These are phyloP conservation scores for Castanea mollissima DNA, from an alignment of 306 rosid genomes.

Conservation along the genomic window DNA sequence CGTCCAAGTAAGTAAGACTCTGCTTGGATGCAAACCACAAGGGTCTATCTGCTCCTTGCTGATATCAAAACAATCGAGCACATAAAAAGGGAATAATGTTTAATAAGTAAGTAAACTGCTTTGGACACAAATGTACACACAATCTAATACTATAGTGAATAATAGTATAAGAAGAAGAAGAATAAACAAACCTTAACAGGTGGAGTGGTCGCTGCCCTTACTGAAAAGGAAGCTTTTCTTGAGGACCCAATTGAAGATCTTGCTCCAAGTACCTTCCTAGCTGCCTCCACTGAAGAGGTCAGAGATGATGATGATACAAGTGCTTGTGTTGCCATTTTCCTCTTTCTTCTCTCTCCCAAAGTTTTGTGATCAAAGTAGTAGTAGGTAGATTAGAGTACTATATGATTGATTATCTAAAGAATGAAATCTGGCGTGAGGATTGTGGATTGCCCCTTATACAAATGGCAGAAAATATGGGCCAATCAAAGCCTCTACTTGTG, in stretches of 20 bases:
- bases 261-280: constrained; percentile 54
- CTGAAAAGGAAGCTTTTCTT: constrained; percentile 61
- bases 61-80: constrained; percentile 24
- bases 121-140: neutral
- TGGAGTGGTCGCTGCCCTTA: constrained; percentile 71
- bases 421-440: neutral
- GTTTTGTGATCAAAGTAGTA: neutral
- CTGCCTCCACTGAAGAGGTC: constrained; percentile 63
- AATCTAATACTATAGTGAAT: neutral
- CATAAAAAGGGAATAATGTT: neutral
- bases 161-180: neutral
- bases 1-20: constrained; percentile 93
- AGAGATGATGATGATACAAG: constrained; percentile 79
- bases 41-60: constrained; percentile 87
- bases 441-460: constrained; percentile 5
- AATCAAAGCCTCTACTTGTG: constrained; percentile 36
- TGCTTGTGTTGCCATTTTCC: constrained; percentile 78
- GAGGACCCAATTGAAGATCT: constrained; percentile 45
- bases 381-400: neutral
- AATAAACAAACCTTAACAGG: constrained; percentile 71
- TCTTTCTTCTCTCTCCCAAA: neutral
- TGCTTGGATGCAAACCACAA: constrained; percentile 99
- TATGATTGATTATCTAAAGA: constrained; percentile 20
- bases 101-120: neutral
- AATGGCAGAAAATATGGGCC: constrained; percentile 22